Base-by-base conservation (phyloP, 1,139 yeast genomes). In the Yamadazyma buinensis region DNA sequence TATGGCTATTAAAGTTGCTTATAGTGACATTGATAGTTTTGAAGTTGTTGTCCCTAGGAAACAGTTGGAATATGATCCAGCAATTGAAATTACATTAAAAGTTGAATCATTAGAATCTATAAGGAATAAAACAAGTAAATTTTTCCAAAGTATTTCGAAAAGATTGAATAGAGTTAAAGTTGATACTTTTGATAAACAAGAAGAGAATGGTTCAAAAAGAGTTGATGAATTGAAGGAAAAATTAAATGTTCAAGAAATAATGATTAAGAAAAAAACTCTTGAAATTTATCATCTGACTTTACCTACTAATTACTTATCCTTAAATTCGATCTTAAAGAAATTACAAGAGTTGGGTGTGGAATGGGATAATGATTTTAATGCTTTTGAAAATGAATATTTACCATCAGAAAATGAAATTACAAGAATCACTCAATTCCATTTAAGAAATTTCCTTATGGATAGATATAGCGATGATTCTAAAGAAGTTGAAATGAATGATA, bases 341-440 rank as follows among this genome's bases (percentile, higher is more conserved):
- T 68, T 92, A 18, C 97, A 92, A 51, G 90, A 84, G 41, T 64
- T 81, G 33, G 94, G 95, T 4, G 90, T 87, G 17, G 73, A 67
- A 31, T 94, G 98, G 98, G 96, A 92, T 57, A 54, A 61, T 19
- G 95, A 84, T 40, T 88, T 94, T 51, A 72, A 77, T 29, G 85
- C 79, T n/a, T 88, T 92, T 59, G 97, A 86, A 43, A 73, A 73
- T 35, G 71, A 69, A 20, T 92, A 74, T 51, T 73, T 92, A 40
- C 97, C 97, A 0, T 80, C 95, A 12, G 98, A 94, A 56, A 86
- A 84, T 51, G 98, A 94, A 68, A 85, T 94, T 45, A 83, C 95
- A 7, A 72, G 88, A 41, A 84, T 92, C 30, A 90, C 98, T 2
- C 86, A 95, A 11, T 83, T 83, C 46, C 98, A 92, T 52, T 66